phyloP scores from a whole-genome alignment of 345 rosid species.

The Lepidium didymum region DNA sequence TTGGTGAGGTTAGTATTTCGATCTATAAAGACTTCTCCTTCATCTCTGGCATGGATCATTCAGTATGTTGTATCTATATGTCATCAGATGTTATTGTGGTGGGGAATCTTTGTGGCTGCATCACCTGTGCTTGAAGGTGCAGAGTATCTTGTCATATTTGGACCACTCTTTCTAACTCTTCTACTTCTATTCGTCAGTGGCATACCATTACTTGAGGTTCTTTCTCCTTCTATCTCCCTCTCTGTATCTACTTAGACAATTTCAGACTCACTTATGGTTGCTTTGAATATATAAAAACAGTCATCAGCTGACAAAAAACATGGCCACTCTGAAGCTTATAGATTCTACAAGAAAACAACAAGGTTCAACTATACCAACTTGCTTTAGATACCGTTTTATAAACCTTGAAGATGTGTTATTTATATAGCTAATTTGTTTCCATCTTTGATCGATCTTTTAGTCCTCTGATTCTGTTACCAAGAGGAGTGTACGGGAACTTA shows the following conservation, averaged over 20 bases:
- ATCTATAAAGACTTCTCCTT: background rate
- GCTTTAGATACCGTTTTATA: background rate
- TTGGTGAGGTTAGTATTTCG: slow-evolving; percentile 64
- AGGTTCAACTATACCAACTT: slow-evolving; percentile 36
- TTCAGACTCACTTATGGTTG: background rate
- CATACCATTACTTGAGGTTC: slow-evolving; percentile 89
- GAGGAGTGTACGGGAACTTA: slow-evolving; percentile 50
- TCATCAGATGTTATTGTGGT: slow-evolving; percentile 72
- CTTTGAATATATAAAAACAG: slow-evolving; percentile 31
- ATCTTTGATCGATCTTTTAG: slow-evolving; percentile 31
- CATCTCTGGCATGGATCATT: background rate
- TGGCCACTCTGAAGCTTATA: slow-evolving; percentile 55
- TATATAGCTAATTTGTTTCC: background rate
- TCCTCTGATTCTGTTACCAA: slow-evolving; percentile 77
- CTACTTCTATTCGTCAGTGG: slow-evolving; percentile 85
- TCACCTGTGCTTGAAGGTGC: slow-evolving; percentile 62
- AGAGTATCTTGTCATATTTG: slow-evolving; percentile 80
- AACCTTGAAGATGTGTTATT: background rate
- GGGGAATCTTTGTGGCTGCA: slow-evolving; percentile 87
- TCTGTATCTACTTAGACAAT: background rate
- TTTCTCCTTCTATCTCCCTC: background rate
- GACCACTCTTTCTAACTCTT: slow-evolving; percentile 75
- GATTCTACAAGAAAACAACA: slow-evolving; percentile 60
- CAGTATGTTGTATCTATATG: background rate
- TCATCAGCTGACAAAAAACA: slow-evolving; percentile 76